Evolutionary conservation across 495 filamentous ascomycete genomes (phyloP), one percentile per base, ranked within the genome.

Genomic region (Aspergillus panamensis): DNA sequence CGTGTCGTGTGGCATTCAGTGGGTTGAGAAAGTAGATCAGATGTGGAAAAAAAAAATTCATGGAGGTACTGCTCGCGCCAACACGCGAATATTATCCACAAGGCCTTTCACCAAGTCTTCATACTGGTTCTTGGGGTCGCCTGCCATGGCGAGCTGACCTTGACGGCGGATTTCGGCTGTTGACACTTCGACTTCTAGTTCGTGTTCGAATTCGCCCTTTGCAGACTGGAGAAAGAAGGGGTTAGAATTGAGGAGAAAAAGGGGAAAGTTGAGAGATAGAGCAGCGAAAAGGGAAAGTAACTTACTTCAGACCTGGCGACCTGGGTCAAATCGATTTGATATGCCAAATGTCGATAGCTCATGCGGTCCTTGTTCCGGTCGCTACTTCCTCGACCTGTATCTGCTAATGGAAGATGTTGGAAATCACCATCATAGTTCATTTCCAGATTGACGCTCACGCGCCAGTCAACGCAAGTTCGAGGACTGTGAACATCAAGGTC

Each of bases 241-340:
- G 42, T 56, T 49, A 65, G 48, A 45, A 48, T 39, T 12, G n/a
- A 25, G 8, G 16, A 21, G 16, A 45, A 12, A 19, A 6, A 5
- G 19, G 14, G 16, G 5, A 25, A 25, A 25, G 5, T 5, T 25
- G 25, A 25, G 25, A 25, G 2, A 25, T 8, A 17, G 29, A 50
- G 35, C 54, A 25, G 14, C 35, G 51, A 16, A 48, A 47, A 19
- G 37, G 17, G 45, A 16, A 17, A 52, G 51, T 29, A 52, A 80
- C 81, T 73, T 74, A 90, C 85, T 55, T 83, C 80, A 48, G 69
- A 73, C 62, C 71, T 78, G 9, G 84, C 87, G 12, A 97, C 92
- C 67, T 96, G 91, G 0, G 92, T 97, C 37, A 97, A 70, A 74
- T 97, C 92, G 62, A 97, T 79, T 63, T 92, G 90, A 68, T 94